Conservation (phyloP, 768 basidiomycete genomes). For the Punctularia strigosozonata region DNA sequence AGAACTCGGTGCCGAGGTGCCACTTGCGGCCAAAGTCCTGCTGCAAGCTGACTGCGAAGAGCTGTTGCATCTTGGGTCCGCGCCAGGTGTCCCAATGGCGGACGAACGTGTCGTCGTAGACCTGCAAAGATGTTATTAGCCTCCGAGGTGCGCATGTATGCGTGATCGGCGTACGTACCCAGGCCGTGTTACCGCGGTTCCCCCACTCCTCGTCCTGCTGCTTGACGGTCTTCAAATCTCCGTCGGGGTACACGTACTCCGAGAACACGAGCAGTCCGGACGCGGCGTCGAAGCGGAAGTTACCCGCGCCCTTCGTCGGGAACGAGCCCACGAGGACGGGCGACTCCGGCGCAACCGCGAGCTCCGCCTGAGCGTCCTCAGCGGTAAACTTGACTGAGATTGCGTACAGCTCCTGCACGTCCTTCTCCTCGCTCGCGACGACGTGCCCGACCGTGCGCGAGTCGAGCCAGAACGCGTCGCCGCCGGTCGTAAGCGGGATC, state of each 20-base stretch:
- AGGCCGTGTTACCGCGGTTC: slow-evolving; percentile 60
- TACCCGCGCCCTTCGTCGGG: slow-evolving; percentile 53
- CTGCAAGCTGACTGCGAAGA: slow-evolving; percentile 57
- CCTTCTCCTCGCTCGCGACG: slow-evolving; percentile 37
- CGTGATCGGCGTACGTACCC: too few relatives aligned
- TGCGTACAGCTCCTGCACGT: slow-evolving; percentile 46
- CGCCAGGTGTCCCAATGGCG: slow-evolving; percentile 59
- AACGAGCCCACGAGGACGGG: slow-evolving; percentile 46
- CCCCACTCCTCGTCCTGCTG: slow-evolving; percentile 64
- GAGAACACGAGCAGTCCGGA: slow-evolving; percentile 71
- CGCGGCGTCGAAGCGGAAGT: slow-evolving; percentile 55
- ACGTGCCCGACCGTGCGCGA: slow-evolving; percentile 59
- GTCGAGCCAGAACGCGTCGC: slow-evolving; percentile 73
- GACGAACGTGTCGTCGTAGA: slow-evolving; percentile 35
- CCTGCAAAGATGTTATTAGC: too few relatives aligned
- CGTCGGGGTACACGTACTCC: slow-evolving; percentile 69
- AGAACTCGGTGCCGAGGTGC: slow-evolving; percentile 38
- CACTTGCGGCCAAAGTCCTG: slow-evolving; percentile 39
- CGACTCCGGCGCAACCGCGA: slow-evolving; percentile 26
- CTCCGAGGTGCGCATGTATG: too few relatives aligned
- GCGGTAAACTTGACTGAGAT: slow-evolving; percentile 38
- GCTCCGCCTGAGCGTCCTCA: slow-evolving; percentile 13
- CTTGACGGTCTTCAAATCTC: slow-evolving; percentile 54
- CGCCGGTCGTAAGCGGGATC: slow-evolving; percentile 54
- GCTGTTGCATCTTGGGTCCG: slow-evolving; percentile 54